phyloP scores from a whole-genome alignment of 2,329 filamentous ascomycete species.

The Cadophora luteo-olivacea region DNA sequence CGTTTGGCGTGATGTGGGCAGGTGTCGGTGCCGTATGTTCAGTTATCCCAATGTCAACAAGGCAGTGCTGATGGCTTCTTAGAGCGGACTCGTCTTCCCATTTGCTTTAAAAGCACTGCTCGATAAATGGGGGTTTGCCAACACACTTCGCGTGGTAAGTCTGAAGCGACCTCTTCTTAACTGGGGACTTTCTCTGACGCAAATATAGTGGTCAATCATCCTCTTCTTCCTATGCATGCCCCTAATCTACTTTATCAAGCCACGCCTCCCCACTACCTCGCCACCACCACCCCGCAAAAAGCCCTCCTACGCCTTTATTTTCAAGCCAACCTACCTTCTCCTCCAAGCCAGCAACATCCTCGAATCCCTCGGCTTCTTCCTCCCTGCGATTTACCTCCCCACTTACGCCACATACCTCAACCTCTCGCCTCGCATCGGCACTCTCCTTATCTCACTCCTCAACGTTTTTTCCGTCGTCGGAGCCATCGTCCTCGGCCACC shows the following conservation, averaged over 20 bases:
- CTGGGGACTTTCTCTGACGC: background rate
- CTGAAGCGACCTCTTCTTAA: background rate
- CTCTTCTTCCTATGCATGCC: slow-evolving; percentile 47
- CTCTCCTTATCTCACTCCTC: slow-evolving; percentile 56
- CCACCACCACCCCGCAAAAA: slow-evolving; percentile 3
- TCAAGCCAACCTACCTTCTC: slow-evolving; percentile 53
- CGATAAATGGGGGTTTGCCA: slow-evolving; percentile 49
- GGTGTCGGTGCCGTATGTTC: slow-evolving; percentile 29
- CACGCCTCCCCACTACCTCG: slow-evolving; percentile 52
- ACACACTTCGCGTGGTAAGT: slow-evolving; percentile 47
- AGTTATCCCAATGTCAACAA: slow-evolving; percentile 44
- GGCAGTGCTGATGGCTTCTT: slow-evolving; percentile 42
- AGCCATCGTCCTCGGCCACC: slow-evolving; percentile 46
- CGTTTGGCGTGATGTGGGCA: slow-evolving; percentile 57
- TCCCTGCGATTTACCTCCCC: slow-evolving; percentile 60
- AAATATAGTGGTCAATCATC: slow-evolving; percentile 33
- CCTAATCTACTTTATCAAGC: slow-evolving; percentile 63
- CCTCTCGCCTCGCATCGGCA: slow-evolving; percentile 49
- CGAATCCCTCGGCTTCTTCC: slow-evolving; percentile 60
- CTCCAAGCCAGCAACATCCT: slow-evolving; percentile 58
- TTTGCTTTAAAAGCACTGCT: slow-evolving; percentile 50
- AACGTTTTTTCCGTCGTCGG: slow-evolving; percentile 55
- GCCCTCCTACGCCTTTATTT: slow-evolving; percentile 47
- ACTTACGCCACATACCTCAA: slow-evolving; percentile 53
- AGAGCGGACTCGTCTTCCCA: slow-evolving; percentile 43